A percentile compares a stretch with the other conserved stretches of the same genome.
Conservation (phyloP, 164 flowering plant genomes). For the Magnolia officinalis region DNA sequence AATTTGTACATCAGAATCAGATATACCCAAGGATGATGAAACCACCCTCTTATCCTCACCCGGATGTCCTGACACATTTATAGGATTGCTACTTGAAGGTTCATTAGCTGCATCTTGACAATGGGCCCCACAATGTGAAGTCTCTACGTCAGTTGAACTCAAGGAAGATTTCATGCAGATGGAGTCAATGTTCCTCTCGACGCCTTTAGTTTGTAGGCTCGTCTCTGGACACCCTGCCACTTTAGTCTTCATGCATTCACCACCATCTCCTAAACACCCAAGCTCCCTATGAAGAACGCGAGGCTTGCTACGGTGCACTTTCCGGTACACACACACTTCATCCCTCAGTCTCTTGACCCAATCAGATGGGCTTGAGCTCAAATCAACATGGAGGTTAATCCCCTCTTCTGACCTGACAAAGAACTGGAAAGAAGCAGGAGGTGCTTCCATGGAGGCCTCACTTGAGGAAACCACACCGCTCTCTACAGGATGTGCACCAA, state of each 20-base stretch:
- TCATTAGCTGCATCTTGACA: conserved; percentile 1
- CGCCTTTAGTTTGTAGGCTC: conserved; percentile 9
- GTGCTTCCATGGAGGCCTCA: conserved; percentile 8
- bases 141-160: conserved; percentile 15
- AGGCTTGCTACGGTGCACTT: conserved; percentile 14
- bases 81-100: conserved; percentile 7
- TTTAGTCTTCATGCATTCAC: conserved; percentile 18
- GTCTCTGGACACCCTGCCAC: conserved; percentile 7
- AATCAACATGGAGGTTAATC: conserved; percentile 50
- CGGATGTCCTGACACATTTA: conserved; percentile 8
- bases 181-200: conserved; percentile 8
- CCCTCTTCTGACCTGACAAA: conserved; percentile 56
- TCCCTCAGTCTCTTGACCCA: conserved; percentile 42
- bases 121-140: conserved; percentile 2
- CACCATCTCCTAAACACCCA: conserved; percentile 18
- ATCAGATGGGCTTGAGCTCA: conserved; percentile 41
- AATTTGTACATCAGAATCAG: conserved; percentile 10
- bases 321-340: conserved; percentile 30
- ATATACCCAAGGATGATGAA: neutral
- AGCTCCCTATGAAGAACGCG: conserved; percentile 29
- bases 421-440: conserved; percentile 41
- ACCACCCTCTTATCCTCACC: conserved; percentile 17
- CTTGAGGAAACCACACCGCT: conserved; percentile 13
- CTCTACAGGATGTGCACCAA: conserved; percentile 17
- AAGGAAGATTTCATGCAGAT: conserved; percentile 9